Percentiles rank a stretch among this genome's conserved stretches.
Evolutionary conservation across 2,329 filamentous ascomycete genomes (phyloP).

Genomic region (Ophioceras dolichostomum): DNA sequence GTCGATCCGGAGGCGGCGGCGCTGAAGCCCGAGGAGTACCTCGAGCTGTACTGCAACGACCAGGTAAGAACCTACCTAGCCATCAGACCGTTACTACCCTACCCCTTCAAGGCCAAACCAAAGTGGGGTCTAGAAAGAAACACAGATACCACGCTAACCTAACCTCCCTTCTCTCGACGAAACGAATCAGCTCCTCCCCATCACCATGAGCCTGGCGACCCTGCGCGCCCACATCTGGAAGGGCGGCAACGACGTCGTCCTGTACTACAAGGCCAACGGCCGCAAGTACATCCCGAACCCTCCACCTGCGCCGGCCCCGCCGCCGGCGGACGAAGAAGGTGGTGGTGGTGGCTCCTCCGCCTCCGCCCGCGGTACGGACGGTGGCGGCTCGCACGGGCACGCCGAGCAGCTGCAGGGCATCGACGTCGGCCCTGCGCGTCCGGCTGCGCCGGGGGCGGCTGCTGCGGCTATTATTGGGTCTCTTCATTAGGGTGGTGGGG

Average conservation of each 20-base stretch:
- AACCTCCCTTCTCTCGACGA: too few relatives aligned
- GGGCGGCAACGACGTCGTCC: constrained; percentile 79
- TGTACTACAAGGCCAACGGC: constrained; percentile 90
- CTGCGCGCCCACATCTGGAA: constrained; percentile 90
- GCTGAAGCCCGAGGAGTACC: constrained; percentile 77
- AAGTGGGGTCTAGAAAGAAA: too few relatives aligned
- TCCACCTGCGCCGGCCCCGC: constrained; percentile 9
- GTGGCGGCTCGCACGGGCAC: too few relatives aligned
- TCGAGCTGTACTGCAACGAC: constrained; percentile 90
- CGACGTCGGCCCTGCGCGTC: too few relatives aligned
- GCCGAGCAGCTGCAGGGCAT: too few relatives aligned
- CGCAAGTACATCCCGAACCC: constrained; percentile 47
- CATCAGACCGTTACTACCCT: too few relatives aligned
- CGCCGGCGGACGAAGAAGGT: constrained; percentile 4
- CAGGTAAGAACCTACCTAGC: too few relatives aligned
- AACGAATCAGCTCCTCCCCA: constrained; percentile 56
- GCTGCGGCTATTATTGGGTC: not conserved
- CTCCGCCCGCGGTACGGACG: too few relatives aligned
- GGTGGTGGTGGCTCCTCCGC: not conserved
- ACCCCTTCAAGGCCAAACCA: too few relatives aligned
- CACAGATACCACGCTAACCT: constrained; percentile 1
- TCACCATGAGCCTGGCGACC: constrained; percentile 86
- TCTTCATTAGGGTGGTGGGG: not conserved
- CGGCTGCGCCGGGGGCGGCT: not conserved
- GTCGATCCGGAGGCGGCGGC: constrained; percentile 35